Conservation (phyloP, 2,329 filamentous ascomycete species). For the Aspergillus ochraceus region DNA sequence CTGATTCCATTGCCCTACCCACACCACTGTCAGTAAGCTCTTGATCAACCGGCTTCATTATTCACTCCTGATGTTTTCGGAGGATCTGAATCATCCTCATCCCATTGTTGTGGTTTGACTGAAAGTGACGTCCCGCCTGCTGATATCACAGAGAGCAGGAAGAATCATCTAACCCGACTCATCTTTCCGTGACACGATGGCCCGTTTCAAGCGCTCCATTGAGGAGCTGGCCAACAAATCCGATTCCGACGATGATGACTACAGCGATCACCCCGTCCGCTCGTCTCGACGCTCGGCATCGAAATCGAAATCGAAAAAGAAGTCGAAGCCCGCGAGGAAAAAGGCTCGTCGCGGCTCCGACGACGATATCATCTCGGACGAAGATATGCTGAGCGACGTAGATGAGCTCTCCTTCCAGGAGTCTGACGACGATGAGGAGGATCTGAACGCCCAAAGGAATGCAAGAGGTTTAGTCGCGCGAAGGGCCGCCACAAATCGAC, state of each 20-base stretch:
- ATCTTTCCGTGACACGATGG: slow-evolving; percentile 27
- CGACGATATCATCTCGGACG: slow-evolving; percentile 39
- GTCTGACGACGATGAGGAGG: slow-evolving; percentile 47
- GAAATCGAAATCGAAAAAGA: slow-evolving; percentile 35
- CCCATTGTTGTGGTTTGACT: neutral
- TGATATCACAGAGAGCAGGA: neutral
- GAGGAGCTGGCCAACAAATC: slow-evolving; percentile 46
- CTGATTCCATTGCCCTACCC: neutral
- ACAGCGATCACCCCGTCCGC: slow-evolving; percentile 38
- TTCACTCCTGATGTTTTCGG: neutral
- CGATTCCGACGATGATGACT: slow-evolving; percentile 48
- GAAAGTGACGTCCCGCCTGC: neutral
- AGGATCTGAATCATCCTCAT: neutral
- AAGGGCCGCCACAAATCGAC: slow-evolving; percentile 54
- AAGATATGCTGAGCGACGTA: slow-evolving; percentile 37
- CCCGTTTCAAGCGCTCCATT: slow-evolving; percentile 40
- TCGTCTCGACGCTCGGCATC: slow-evolving; percentile 27
- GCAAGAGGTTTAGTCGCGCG: slow-evolving; percentile 59
- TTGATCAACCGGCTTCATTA: neutral
- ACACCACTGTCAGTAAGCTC: neutral
- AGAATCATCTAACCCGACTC: neutral
- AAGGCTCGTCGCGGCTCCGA: slow-evolving; percentile 50
- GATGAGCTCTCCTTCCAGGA: slow-evolving; percentile 47
- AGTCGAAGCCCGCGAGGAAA: slow-evolving; percentile 34
- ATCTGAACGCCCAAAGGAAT: slow-evolving; percentile 51